Evolutionary conservation across 192 early-diverging fungal species (phyloP).

Genomic region (Coemansia sp.): DNA sequence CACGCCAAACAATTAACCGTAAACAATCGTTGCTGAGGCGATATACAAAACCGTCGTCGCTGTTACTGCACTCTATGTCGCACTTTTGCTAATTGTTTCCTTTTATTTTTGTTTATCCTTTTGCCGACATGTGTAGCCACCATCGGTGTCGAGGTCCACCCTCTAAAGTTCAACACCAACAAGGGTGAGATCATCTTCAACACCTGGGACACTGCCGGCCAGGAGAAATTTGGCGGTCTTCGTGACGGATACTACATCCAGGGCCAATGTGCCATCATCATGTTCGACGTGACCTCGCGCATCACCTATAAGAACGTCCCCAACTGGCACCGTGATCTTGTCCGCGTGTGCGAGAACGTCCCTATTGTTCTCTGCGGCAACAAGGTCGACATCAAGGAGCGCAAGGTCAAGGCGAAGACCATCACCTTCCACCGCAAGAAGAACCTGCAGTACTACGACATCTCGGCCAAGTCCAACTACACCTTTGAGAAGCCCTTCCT

Average conservation of each 20-base stretch:
- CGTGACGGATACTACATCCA: constrained; percentile 99
- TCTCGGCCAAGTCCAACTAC: constrained; percentile 99
- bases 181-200: constrained; percentile 97
- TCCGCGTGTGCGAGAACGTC: constrained; percentile 99
- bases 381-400: constrained; percentile 99
- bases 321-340: constrained; percentile 99
- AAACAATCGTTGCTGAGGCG: constrained; percentile 7
- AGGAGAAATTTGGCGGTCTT: constrained; percentile 99
- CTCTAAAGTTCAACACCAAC: constrained; percentile 97
- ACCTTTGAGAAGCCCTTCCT: constrained; percentile 99
- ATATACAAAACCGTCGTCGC: constrained; percentile 3
- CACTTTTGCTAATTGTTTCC: constrained; percentile 2
- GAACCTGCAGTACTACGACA: constrained; percentile 99
- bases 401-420: constrained; percentile 99
- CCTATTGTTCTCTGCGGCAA: constrained; percentile 99
- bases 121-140: constrained; percentile 66
- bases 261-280: constrained; percentile 99
- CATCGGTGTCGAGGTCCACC: constrained; percentile 99
- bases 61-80: constrained; percentile 15
- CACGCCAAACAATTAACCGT: constrained; percentile 10
- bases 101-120: constrained; percentile 32
- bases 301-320: constrained; percentile 99
- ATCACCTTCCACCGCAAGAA: constrained; percentile 99
- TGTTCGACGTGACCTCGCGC: constrained; percentile 99
- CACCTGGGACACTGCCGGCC: constrained; percentile 99